Evolutionary conservation across 1,284 basidiomycete species (phyloP), one percentile per base, ranked within the genome.

Genomic region (Coriolopsis trogii): DNA sequence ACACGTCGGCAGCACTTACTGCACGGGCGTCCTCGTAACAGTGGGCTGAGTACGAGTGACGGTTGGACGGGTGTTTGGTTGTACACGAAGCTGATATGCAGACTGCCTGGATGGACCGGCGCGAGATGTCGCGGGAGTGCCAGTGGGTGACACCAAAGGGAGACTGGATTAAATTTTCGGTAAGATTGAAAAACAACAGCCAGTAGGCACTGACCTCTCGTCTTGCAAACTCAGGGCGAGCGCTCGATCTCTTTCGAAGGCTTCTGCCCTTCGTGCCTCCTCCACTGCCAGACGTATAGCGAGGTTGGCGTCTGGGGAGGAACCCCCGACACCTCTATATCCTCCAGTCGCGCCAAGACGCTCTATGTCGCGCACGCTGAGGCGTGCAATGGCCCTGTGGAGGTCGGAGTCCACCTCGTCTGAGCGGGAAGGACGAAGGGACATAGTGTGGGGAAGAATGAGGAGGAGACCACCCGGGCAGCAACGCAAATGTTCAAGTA

Each of bases 261-360:
- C 36, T n/a, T 44, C 47, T 16, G 24, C 16, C 3, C 24, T 28
- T 12, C 46, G 41, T 4, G 44, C 36, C 18, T 53, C 52, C 16
- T 53, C 52, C 8, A 47, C 28, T 6, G 46, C 46, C 15, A 53
- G 26, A 8, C 43, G 37, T 7, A 38, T 16, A n/a, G 52, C 52
- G 4, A 49, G 41, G 7, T 38, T 20, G 10, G 37, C 38, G 20
- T 49, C 38, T 10, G 20, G 10, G 25, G 31, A 36, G 31, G 16
- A 6, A 36, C 25, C n/a, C 20, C 33, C 8, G 13, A 15, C 15
- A 25, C 31, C 18, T 38, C 26, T 13, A n/a, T 43, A 24, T n/a
- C 30, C 41, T 33, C 29, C 18, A 29, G 29, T 18, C n/a, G 24
- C 29, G 24, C 29, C 46, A 31, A 40, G 46, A 33, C n/a, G n/a